A percentile compares a stretch with the other conserved stretches of the same genome.
Conservation (phyloP, 169 alveolate genomes). For the Plasmodium yoelii region DNA sequence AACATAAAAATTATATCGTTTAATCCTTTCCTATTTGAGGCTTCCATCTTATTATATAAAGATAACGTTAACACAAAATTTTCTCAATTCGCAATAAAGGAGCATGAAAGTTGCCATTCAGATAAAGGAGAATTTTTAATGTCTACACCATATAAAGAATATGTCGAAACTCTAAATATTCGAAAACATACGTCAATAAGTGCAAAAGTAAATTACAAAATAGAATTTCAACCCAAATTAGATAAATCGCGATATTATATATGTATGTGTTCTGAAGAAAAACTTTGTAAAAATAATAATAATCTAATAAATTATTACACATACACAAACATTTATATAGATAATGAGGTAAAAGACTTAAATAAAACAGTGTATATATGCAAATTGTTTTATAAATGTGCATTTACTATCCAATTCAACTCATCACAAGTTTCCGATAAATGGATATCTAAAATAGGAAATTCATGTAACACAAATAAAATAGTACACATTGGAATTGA, state of each 20-base stretch:
- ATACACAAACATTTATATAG: constrained; percentile 34
- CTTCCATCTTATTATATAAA: constrained; percentile 17
- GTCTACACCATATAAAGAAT: neutral
- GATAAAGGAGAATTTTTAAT: constrained; percentile 26
- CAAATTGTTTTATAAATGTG: constrained; percentile 25
- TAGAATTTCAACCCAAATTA: constrained; percentile 9
- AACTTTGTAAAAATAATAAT: constrained; percentile 18
- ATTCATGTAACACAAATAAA: constrained; percentile 43
- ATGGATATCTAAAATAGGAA: constrained; percentile 59
- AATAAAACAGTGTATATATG: constrained; percentile 29
- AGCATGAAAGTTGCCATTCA: constrained; percentile 46
- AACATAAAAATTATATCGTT: constrained; percentile 27
- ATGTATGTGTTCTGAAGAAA: constrained; percentile 65
- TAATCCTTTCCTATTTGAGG: constrained; percentile 16
- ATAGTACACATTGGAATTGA: constrained; percentile 23
- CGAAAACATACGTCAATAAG: neutral
- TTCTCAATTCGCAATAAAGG: constrained; percentile 62
- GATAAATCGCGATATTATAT: constrained; percentile 43
- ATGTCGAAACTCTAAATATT: too few species aligned
- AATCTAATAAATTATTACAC: constrained; percentile 14
- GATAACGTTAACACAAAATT: constrained; percentile 39
- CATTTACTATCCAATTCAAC: constrained; percentile 30
- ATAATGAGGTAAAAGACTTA: constrained; percentile 18
- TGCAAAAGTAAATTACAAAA: constrained; percentile 1
- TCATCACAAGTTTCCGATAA: constrained; percentile 12